phyloP scores from a whole-genome alignment of 2,329 filamentous ascomycete species.

The Colletotrichum higginsianum region DNA sequence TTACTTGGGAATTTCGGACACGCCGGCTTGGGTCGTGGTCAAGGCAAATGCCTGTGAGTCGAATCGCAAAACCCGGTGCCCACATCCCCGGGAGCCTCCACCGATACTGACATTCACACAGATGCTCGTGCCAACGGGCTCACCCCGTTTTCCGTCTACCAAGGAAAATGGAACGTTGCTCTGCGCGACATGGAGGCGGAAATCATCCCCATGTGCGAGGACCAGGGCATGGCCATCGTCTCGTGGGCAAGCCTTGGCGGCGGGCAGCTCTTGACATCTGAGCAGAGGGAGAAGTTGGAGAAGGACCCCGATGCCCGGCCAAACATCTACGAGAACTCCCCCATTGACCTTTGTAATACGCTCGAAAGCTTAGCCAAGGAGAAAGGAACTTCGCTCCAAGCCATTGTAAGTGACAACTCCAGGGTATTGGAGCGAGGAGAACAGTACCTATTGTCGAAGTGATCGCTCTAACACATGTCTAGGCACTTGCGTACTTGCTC shows the following conservation, averaged over 20 bases:
- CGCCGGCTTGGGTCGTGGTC: slow-evolving; percentile 56
- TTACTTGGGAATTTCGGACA: slow-evolving; percentile 58
- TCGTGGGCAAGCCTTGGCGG: slow-evolving; percentile 73
- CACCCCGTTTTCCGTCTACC: slow-evolving; percentile 55
- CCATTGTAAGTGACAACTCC: slow-evolving; percentile 5
- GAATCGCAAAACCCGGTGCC: fast-evolving
- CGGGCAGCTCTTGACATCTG: slow-evolving; percentile 62
- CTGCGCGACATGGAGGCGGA: slow-evolving; percentile 57
- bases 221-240: slow-evolving; percentile 64
- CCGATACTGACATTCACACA: not conserved
- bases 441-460: not conserved
- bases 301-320: slow-evolving; percentile 21
- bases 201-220: slow-evolving; percentile 58
- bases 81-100: not conserved
- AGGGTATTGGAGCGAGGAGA: not conserved
- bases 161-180: slow-evolving; percentile 54
- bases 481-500: slow-evolving; percentile 73
- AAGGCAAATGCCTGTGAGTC: slow-evolving; percentile 52
- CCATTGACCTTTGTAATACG: slow-evolving; percentile 15
- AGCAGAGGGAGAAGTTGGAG: slow-evolving; percentile 49
- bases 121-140: slow-evolving; percentile 52
- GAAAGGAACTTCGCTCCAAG: slow-evolving; percentile 24
- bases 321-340: not conserved
- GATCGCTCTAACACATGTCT: not conserved
- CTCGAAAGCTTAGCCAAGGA: slow-evolving; percentile 37